Percentiles rank a stretch among this genome's conserved stretches.
phyloP scores from a whole-genome alignment of 495 filamentous ascomycete species.

The Clohesyomyces aquaticus region DNA sequence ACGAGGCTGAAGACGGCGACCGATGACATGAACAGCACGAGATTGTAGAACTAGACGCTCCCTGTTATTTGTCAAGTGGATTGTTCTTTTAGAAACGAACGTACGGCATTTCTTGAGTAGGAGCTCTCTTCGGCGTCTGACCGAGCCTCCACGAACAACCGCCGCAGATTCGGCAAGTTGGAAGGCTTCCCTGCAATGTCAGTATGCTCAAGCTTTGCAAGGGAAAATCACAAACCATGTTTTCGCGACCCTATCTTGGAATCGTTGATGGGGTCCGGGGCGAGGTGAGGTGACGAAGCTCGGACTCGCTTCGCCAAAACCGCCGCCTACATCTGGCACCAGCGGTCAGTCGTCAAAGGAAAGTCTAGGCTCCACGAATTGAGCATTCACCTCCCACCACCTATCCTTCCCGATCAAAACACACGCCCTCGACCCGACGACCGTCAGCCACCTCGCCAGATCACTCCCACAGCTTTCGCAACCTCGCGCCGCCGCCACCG shows the following conservation, averaged over 20 bases:
- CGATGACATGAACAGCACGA: constrained; percentile 92
- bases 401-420: too few species aligned
- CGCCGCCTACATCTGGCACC: neutral
- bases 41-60: constrained; percentile 78
- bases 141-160: constrained; percentile 93
- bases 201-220: too few species aligned
- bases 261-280: too few species aligned
- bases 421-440: too few species aligned
- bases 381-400: neutral
- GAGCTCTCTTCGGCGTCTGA: constrained; percentile 93
- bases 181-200: constrained; percentile 55
- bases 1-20: constrained; percentile 90
- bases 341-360: too few species aligned
- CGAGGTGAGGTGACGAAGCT: neutral
- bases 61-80: neutral
- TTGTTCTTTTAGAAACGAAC: constrained; percentile 36
- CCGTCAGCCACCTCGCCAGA: neutral
- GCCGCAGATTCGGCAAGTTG: constrained; percentile 90
- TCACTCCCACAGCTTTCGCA: neutral
- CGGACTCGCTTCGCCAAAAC: constrained; percentile 2
- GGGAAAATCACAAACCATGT: too few species aligned
- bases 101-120: constrained; percentile 88
- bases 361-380: constrained; percentile 3
- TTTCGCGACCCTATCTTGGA: too few species aligned
- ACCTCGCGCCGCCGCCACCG: constrained; percentile 14